Evolutionary conservation across 1,284 basidiomycete species (phyloP), one percentile per base, ranked within the genome.

Genomic region (Moesziomyces globuligerus): DNA sequence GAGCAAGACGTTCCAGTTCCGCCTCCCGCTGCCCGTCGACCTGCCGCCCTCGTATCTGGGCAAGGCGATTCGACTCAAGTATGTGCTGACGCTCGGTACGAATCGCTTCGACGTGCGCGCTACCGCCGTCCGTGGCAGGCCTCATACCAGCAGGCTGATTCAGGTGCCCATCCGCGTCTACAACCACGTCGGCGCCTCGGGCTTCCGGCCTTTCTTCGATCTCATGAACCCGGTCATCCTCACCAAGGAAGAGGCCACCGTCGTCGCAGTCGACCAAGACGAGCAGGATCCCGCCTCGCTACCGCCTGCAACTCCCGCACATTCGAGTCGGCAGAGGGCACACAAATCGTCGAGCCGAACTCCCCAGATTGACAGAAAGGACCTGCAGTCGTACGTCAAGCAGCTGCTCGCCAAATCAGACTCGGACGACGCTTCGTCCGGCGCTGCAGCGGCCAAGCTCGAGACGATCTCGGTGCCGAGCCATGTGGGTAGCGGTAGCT

Each of bases 21-120:
- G 53, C 21, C 49, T 80, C 11, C 58, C 42, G 3, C 41, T 81
- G 28, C 77, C 95, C 0, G 85, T 88, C 6, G 88, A 88, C 55
- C 85, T 98, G 0, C 95, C 95, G 0, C 95, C 95, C 0, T 92
- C 93, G 0, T 96, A 91, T 84, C 87, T 88, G 38, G 95, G 95
- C 2, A 89, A 90, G 48, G 86, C 89, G 1, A 86, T 97, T 66
- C 87, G 87, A 73, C 94, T 98, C 82, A 89, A 90, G 9, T 98
- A 98, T 81, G 90, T 93, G 72, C 87, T 98, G 11, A 86, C 91
- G 10, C 86, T 98, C 1, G 93, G 94, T 1, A 90, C 90, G 0
- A 94, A 91, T 83, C 87, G 92, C 4, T 48, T 74, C 40, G 77
- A 69, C 28, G 18, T 36, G 7, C n/a, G 32, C 25, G 48, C 39